Base-by-base conservation (phyloP, 169 alveolate genomes). In the Eimeria sp. region DNA sequence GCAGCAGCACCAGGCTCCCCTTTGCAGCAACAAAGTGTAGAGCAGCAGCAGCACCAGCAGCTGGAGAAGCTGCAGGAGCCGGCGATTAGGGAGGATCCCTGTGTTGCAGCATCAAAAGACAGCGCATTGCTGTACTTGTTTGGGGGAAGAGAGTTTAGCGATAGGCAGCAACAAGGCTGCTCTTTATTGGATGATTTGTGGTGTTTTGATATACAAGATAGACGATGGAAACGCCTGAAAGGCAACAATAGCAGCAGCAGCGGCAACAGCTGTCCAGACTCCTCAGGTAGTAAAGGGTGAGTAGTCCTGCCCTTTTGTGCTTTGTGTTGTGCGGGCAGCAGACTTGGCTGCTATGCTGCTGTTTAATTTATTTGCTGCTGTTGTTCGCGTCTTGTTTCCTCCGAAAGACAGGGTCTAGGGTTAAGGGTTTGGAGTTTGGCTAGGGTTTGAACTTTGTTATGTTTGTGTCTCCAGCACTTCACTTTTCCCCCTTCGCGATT, bases 1-100 rank as follows among this genome's bases (percentile, higher is more conserved):
- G 54, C 84, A 30, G 84, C 84, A 30, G 47, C 84, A 27, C 54
- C 20, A 45, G 84, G 10, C 45, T 27, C 76, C 2, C 22, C 27
- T 22, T 22, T 22, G 76, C 76, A 67, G 76, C 34, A 27, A 14
- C 76, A 51, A 11, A 5, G 5, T 11, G 18, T 11, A 51, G 18
- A 67, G 10, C 40, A 27, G 40, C 78, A 67, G 78, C 78, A 67
- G 78, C 78, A 67, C 30, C 78, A 67, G 78, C 27, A 4, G 78
- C 45, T 14, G 78, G 30, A 67, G 78, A 13, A 67, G 78, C 78
- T 1, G 40, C 45, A 25, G 20, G 58, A 75, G 47, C 84, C 84
- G 51, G 0, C 18, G 54, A 11, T 30, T 43, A 30, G 84, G 43
- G 43, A 27, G 54, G n/a, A 75, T 25, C n/a, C 51, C 22, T 30